These are phyloP conservation scores for Lactarius sanguifluus DNA, from an alignment of 768 basidiomycete genomes.

Conservation along the genomic window DNA sequence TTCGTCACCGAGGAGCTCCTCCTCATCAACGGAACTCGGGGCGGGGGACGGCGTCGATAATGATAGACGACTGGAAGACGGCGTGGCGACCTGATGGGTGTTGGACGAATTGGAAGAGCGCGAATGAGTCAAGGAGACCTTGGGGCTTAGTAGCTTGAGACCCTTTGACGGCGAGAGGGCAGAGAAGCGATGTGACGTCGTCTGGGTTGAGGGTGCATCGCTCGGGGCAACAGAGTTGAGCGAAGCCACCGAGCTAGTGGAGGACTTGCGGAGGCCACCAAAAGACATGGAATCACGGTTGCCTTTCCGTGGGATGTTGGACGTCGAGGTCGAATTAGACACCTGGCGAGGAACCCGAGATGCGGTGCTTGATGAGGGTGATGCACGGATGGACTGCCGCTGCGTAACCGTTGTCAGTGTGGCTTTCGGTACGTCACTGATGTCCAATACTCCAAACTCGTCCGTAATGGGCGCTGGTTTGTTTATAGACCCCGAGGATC, in stretches of 20 bases:
- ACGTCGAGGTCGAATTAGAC: conserved; percentile 46
- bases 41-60: conserved; percentile 84
- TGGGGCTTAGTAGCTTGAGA: conserved; percentile 77
- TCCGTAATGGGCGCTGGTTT: conserved; percentile 40
- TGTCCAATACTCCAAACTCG: conserved; percentile 83
- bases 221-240: conserved; percentile 52
- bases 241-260: conserved; percentile 77
- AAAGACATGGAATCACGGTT: conserved; percentile 82
- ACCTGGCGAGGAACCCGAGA: conserved; percentile 70
- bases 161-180: conserved; percentile 84
- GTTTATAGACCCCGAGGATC: conserved; percentile 27
- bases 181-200: conserved; percentile 66
- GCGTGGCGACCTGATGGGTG: conserved; percentile 54
- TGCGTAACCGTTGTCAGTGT: conserved; percentile 46
- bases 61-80: conserved; percentile 71
- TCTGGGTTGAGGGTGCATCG: conserved; percentile 30
- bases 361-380: conserved; percentile 54
- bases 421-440: conserved; percentile 48
- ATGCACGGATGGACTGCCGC: conserved; percentile 61
- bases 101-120: conserved; percentile 57
- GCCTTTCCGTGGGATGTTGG: conserved; percentile 56
- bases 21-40: conserved; percentile 76
- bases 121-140: conserved; percentile 61
- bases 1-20: conserved; percentile 87
- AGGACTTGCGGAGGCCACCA: conserved; percentile 75